These are phyloP conservation scores for Nadsonia starkeyi-henricii DNA, from an alignment of 1,139 yeast species.

Conservation along the genomic window DNA sequence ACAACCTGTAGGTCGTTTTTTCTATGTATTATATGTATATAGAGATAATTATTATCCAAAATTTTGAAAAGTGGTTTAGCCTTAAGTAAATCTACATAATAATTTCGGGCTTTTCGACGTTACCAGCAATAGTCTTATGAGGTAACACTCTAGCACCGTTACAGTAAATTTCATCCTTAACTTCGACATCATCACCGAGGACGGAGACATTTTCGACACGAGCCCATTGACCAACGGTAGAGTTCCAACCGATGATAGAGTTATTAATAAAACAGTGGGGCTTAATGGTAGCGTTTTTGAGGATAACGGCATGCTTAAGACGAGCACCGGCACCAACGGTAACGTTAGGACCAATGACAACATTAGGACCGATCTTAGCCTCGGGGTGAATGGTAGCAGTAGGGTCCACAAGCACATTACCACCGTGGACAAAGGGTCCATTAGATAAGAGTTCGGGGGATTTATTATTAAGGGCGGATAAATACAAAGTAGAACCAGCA, in stretches of 20 bases:
- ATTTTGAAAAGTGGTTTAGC: too few relatives aligned
- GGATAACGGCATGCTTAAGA: conserved; percentile 86
- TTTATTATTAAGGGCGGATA: conserved; percentile 75
- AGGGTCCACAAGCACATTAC: conserved; percentile 92
- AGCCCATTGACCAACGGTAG: conserved; percentile 97
- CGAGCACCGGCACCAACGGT: conserved; percentile 97
- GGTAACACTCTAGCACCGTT: conserved; percentile 99
- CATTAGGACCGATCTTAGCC: conserved; percentile 97
- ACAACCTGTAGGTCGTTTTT: too few relatives aligned
- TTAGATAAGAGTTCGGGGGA: conserved; percentile 53
- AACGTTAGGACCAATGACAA: conserved; percentile 94
- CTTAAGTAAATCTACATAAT: conserved; percentile 59
- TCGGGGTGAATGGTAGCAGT: conserved; percentile 84
- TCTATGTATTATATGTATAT: background rate
- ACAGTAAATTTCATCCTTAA: conserved; percentile 95
- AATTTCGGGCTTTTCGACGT: conserved; percentile 94
- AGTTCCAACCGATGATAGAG: conserved; percentile 98
- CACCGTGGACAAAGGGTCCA: conserved; percentile 68
- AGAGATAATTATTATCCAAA: too few relatives aligned
- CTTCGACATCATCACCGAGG: conserved; percentile 96
- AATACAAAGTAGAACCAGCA: conserved; percentile 88
- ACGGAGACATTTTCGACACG: conserved; percentile 97
- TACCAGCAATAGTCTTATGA: conserved; percentile 90
- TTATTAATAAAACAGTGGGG: conserved; percentile 98
- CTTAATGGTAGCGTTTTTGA: conserved; percentile 81